Evolutionary conservation across 805 yeast species (phyloP).

Genomic region (Kodamaea fukazawae): DNA sequence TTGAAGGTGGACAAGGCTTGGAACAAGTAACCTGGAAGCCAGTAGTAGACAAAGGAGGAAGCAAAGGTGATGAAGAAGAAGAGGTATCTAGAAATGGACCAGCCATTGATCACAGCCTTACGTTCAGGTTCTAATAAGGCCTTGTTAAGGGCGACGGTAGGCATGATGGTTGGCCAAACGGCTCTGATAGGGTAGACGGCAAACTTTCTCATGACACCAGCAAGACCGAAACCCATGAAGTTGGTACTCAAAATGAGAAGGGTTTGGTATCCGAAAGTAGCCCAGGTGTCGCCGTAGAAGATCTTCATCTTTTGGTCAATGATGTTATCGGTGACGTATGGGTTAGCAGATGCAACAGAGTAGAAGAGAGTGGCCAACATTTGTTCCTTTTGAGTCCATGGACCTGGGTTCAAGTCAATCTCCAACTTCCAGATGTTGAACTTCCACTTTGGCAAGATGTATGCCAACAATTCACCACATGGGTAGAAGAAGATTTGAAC

Average conservation of each 20-base stretch:
- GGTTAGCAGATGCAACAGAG: conserved; percentile 30
- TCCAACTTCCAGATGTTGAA: conserved; percentile 29
- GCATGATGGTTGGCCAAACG: conserved; percentile 50
- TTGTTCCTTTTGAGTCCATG: conserved; percentile 64
- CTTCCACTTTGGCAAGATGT: conserved; percentile 37
- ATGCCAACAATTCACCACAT: conserved; percentile 36
- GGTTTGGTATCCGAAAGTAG: conserved; percentile 24
- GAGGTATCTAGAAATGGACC: conserved; percentile 27
- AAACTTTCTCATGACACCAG: conserved; percentile 28
- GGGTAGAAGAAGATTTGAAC: conserved; percentile 48
- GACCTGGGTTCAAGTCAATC: conserved; percentile 55
- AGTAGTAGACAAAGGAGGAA: conserved; percentile 23
- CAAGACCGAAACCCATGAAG: conserved; percentile 31
- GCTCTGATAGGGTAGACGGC: conserved; percentile 50
- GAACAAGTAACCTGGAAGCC: conserved; percentile 30
- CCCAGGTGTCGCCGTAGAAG: conserved; percentile 28
- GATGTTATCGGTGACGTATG: conserved; percentile 16
- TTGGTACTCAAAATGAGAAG: conserved; percentile 22
- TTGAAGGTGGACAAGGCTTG: conserved; percentile 25
- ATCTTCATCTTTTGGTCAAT: conserved; percentile 13
- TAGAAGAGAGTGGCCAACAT: conserved; percentile 54
- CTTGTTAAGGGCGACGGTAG: conserved; percentile 27
- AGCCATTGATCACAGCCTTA: conserved; percentile 30
- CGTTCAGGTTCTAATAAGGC: conserved; percentile 25
- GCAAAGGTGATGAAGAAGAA: conserved; percentile 16